phyloP scores from a whole-genome alignment of 2,329 filamentous ascomycete species.

The Fusarium protoensiforme region DNA sequence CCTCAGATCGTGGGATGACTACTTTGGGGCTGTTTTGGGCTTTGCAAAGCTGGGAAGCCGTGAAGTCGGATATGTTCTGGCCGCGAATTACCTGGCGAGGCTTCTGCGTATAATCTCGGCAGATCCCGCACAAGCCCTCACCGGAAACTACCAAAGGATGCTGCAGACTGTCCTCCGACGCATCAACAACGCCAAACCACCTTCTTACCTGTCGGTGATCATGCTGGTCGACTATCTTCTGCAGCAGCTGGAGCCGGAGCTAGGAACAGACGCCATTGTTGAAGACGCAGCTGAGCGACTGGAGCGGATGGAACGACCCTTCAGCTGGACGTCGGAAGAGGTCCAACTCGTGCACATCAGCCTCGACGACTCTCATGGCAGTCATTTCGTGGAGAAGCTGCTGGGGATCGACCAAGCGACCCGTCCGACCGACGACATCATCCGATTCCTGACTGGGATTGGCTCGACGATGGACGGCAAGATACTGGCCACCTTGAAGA shows the following conservation, averaged over 20 bases:
- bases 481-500: slow-evolving; percentile 64
- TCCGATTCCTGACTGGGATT: slow-evolving; percentile 66
- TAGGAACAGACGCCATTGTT: slow-evolving; percentile 50
- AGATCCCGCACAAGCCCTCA: slow-evolving; percentile 64
- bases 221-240: slow-evolving; percentile 60
- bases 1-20: slow-evolving; percentile 79
- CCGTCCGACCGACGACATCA: slow-evolving; percentile 63
- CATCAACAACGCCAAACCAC: slow-evolving; percentile 58
- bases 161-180: slow-evolving; percentile 63
- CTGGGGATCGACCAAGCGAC: slow-evolving; percentile 70
- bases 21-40: slow-evolving; percentile 76
- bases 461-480: slow-evolving; percentile 61
- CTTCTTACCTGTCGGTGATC: slow-evolving; percentile 66
- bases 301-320: slow-evolving; percentile 45
- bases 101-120: slow-evolving; percentile 70
- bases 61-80: slow-evolving; percentile 69
- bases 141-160: slow-evolving; percentile 66
- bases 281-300: slow-evolving; percentile 55
- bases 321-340: slow-evolving; percentile 60
- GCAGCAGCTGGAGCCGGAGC: slow-evolving; percentile 52
- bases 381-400: slow-evolving; percentile 74
- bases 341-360: slow-evolving; percentile 57
- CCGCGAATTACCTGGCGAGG: slow-evolving; percentile 68
- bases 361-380: slow-evolving; percentile 45
- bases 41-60: slow-evolving; percentile 71